Base-by-base conservation (phyloP, 192 early-diverging fungal genomes). In the Thamnidium elegans region DNA sequence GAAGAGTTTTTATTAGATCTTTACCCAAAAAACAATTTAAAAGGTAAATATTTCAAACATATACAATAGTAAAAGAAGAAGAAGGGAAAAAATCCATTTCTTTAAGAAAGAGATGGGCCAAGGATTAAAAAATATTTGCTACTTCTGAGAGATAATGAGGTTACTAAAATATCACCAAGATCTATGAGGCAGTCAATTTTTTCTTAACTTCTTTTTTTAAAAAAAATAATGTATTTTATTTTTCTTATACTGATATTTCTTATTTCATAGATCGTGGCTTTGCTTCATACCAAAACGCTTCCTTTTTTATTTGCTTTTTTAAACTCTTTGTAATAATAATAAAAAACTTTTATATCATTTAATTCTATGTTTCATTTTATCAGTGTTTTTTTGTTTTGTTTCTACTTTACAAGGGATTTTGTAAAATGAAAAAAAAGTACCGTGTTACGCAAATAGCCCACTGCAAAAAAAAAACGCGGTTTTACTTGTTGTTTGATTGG, bases 361-460 rank as follows among this genome's bases (percentile, higher is more conserved):
- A 36, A 26, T 26, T 26, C 26, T 26, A 26, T 26, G 26, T 34
- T 63, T 51, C 11, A 51, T 52, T n/a, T 63, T 62, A 50, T 63
- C 26, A 17, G 11, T 63, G n/a, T n/a, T n/a, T n/a, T 13, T 63
- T 52, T 14, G 1, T 42, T 15, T 42, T 20, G 8, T 48, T n/a
- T n/a, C n/a, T n/a, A n/a, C 4, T 14, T 48, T 15, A 1, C 3
- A 26, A 26, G n/a, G n/a, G n/a, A n/a, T n/a, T n/a, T 39, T 39
- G 36, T 39, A 39, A 39, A 39, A 6, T 39, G 4, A 6, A 39
- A 39, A 10, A 39, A 39, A 10, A 39, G 9, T 9, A 39, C 4
- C 9, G 36, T 6, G 36, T 39, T 39, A 39, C 36, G 2, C 36
- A 39, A 39, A 39, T 3, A 9, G 3, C 7, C 5, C 36, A 10